Conservation (phyloP, 2,329 filamentous ascomycete genomes). For the Nigrograna mackinnonii region DNA sequence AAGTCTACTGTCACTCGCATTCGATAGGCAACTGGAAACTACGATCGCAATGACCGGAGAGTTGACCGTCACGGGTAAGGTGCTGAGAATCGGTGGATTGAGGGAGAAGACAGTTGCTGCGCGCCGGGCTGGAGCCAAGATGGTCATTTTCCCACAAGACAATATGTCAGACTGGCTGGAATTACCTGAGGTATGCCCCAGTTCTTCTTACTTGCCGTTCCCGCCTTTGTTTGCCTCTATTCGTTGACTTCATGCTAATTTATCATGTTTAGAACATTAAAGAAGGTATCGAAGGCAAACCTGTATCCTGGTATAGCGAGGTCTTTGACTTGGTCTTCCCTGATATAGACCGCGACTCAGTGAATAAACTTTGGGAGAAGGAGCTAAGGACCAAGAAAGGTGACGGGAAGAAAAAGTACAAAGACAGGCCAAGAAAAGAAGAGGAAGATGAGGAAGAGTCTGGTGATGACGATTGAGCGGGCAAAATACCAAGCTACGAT, state of each 20-base stretch:
- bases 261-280: conserved; percentile 82
- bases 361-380: conserved; percentile 73
- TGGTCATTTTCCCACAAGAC: conserved; percentile 91
- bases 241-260: conserved; percentile 4
- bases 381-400: conserved; percentile 51
- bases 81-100: conserved; percentile 89
- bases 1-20: conserved; percentile 80
- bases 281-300: conserved; percentile 87
- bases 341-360: conserved; percentile 71
- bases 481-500: no score
- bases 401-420: conserved; percentile 33
- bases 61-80: conserved; percentile 94
- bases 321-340: conserved; percentile 93
- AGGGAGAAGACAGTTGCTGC: conserved; percentile 98
- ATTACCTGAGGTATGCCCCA: conserved; percentile 78
- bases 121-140: conserved; percentile 86
- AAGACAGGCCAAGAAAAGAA: conserved; percentile 44
- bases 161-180: conserved; percentile 98
- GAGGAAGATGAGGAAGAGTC: conserved; percentile 48
- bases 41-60: conserved; percentile 98
- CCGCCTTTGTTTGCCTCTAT: background rate
- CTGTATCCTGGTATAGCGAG: conserved; percentile 91
- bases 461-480: conserved; percentile 34
- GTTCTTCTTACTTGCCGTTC: background rate
- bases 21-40: conserved; percentile 77